Base-by-base conservation (phyloP, 345 rosid genomes). In the Raphanus sativus region DNA sequence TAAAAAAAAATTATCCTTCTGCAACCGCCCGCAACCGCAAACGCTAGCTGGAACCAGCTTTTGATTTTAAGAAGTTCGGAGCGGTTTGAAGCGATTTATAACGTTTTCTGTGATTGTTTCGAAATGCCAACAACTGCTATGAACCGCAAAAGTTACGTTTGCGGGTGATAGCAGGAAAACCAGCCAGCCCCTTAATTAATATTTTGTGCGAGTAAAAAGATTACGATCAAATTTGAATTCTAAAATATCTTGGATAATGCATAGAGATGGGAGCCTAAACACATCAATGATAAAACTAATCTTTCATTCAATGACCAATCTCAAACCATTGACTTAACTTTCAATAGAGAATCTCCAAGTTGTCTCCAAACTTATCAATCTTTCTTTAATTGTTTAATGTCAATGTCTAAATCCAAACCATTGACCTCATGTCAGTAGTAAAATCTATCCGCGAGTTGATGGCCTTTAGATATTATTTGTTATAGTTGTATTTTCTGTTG, bases 291-390 rank as follows among this genome's bases (percentile, higher is more conserved):
- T 50, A 48, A 59, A 78, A 65, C 72, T 70, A 65, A 32, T 16
- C 60, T 28, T 63, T 40, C 76, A 78, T 69, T 75, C 69, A 68
- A 69, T 81, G 77, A 67, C 81, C 62, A 84, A 86, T 64, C 81
- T 78, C 50, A 83, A 77, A 79, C 50, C 79, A 82, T 84, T 84
- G 89, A 87, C 87, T 73, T 12, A 74, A 75, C 71, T 55, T 73
- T 84, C 77, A 75, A 71, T 86, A 76, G 71, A 79, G 75, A 67
- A 84, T 54, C 86, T 76, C 70, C 85, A 83, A 86, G 64, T 87
- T 83, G 90, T 73, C 81, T 81, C 70, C 15, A 69, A 74, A 42
- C 78, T 58, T 38, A 38, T 38, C 4, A 38, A 38, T 78, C 75
- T 76, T 59, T 40, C 59, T 29, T 67, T 65, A 17, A 13, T 69